Conservation (phyloP, 2,329 filamentous ascomycete genomes). For the Pseudogymnoascus sp. region DNA sequence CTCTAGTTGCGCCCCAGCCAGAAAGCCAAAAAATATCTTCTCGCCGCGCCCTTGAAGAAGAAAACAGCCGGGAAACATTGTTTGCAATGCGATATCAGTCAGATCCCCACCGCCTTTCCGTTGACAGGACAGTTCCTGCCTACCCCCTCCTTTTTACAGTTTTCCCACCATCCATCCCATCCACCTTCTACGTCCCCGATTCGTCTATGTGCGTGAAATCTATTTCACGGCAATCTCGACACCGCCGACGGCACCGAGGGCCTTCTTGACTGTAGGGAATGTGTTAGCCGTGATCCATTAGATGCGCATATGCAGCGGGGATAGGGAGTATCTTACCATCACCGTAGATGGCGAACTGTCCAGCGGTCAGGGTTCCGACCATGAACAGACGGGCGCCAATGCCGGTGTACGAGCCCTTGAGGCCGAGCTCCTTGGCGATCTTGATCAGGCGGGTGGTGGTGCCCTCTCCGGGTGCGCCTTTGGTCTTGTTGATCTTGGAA, state of each 20-base stretch:
- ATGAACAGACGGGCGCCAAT: constrained; percentile 73
- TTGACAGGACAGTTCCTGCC: not conserved
- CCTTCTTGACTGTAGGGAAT: constrained; percentile 47
- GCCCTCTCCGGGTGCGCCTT: constrained; percentile 77
- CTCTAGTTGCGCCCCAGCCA: constrained; percentile 1
- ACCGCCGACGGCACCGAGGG: constrained; percentile 63
- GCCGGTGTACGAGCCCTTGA: constrained; percentile 71
- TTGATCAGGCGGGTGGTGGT: constrained; percentile 74
- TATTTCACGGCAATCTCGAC: constrained; percentile 54
- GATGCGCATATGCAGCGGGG: too few species aligned
- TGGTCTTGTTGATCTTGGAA: constrained; percentile 93
- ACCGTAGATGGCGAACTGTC: constrained; percentile 87
- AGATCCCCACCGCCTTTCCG: not conserved
- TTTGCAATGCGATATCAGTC: not conserved
- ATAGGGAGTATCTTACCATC: constrained; percentile 29
- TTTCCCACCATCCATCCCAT: not conserved
- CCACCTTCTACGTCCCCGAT: not conserved
- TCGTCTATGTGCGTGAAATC: not conserved
- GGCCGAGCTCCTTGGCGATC: constrained; percentile 78
- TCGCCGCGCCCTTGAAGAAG: not conserved
- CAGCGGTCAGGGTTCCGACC: constrained; percentile 58
- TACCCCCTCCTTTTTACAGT: not conserved
- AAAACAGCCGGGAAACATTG: constrained; percentile 2
- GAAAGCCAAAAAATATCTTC: not conserved
- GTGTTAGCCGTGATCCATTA: not conserved